Evolutionary conservation across 768 basidiomycete species (phyloP).

Genomic region (Tulasnella sp.): DNA sequence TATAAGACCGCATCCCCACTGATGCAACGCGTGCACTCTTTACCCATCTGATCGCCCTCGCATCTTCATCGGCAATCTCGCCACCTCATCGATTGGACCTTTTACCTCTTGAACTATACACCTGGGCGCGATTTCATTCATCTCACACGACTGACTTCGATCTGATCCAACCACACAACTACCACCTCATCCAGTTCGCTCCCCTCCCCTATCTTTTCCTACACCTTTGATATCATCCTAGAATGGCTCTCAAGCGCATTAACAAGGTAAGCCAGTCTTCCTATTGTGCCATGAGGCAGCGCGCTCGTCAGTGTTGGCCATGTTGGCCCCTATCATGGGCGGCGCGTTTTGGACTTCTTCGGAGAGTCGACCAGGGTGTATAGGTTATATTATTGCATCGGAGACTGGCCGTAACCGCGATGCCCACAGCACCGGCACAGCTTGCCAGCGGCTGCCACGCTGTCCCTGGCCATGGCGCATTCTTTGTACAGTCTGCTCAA

Average conservation of each 20-base stretch:
- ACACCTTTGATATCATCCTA: conserved; percentile 9
- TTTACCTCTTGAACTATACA: too few relatives aligned
- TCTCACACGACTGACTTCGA: not conserved
- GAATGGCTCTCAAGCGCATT: conserved; percentile 98
- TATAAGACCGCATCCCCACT: too few relatives aligned
- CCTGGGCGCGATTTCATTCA: too few relatives aligned
- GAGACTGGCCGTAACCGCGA: not conserved
- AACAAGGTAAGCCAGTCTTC: conserved; percentile 64
- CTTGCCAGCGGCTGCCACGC: not conserved
- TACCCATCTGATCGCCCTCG: too few relatives aligned
- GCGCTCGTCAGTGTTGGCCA: too few relatives aligned
- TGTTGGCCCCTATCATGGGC: too few relatives aligned
- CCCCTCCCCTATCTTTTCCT: not conserved
- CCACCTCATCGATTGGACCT: too few relatives aligned
- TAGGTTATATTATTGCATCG: not conserved
- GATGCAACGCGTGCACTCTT: too few relatives aligned
- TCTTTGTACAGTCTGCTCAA: not conserved
- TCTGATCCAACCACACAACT: not conserved
- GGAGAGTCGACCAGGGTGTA: too few relatives aligned
- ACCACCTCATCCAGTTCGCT: not conserved
- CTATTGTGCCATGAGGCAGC: not conserved
- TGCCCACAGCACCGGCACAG: too few relatives aligned
- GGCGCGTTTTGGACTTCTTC: too few relatives aligned
- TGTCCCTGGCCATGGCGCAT: not conserved
- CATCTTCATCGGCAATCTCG: too few relatives aligned